Evolutionary conservation across 2,329 filamentous ascomycete species (phyloP).

Genomic region (Sclerotinia minor): DNA sequence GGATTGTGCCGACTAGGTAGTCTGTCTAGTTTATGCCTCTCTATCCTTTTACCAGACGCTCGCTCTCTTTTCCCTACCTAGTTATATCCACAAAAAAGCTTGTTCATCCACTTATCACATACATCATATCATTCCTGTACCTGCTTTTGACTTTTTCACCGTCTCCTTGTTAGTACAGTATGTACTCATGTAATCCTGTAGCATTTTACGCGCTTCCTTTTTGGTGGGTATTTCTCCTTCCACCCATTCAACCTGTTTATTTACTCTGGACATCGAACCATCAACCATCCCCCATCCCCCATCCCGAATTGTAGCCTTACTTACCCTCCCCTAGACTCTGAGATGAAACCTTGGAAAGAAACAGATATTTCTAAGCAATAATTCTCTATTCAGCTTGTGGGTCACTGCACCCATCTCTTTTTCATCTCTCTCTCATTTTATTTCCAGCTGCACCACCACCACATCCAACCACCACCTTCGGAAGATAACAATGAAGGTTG

Average conservation of each 20-base stretch:
- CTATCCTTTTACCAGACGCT: neutral
- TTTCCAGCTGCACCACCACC: too few relatives aligned
- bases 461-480: too few relatives aligned
- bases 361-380: neutral
- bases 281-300: constrained; percentile 9
- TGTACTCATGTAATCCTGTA: neutral
- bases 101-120: neutral
- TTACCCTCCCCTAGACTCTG: neutral
- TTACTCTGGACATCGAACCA: neutral
- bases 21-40: too few relatives aligned
- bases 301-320: neutral
- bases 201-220: neutral
- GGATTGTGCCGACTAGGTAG: too few relatives aligned
- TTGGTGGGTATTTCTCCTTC: constrained; percentile 5
- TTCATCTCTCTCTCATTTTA: neutral
- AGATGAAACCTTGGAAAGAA: neutral
- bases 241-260: constrained; percentile 3
- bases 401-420: neutral
- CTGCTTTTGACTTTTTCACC: neutral
- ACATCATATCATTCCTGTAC: neutral
- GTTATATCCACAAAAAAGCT: neutral
- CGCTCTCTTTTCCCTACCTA: neutral
- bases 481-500: constrained; percentile 16
- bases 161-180: too few relatives aligned
- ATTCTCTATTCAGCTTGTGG: constrained; percentile 5